These are phyloP conservation scores for Fistulifera pelliculosa DNA, from an alignment of 108 stramenopile genomes.

Conservation along the genomic window DNA sequence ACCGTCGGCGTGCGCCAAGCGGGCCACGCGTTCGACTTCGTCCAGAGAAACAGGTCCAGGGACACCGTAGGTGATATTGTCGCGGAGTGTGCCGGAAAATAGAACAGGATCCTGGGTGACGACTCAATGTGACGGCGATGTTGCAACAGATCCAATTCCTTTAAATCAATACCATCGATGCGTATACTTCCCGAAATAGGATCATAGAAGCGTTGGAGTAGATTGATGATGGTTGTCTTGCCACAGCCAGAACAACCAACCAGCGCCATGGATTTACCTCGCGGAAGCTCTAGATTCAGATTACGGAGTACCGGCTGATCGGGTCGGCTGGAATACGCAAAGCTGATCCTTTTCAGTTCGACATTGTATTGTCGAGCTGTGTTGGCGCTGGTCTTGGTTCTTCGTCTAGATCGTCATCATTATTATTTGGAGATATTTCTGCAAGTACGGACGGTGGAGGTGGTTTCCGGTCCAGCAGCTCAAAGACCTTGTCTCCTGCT, in stretches of 20 bases:
- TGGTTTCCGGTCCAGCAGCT: slow-evolving; percentile 60
- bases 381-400: neutral
- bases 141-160: slow-evolving; percentile 49
- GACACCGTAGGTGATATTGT: slow-evolving; percentile 89
- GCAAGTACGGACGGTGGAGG: slow-evolving; percentile 30
- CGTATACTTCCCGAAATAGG: slow-evolving; percentile 63
- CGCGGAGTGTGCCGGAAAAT: slow-evolving; percentile 80
- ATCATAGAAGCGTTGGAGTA: slow-evolving; percentile 93
- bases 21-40: slow-evolving; percentile 77
- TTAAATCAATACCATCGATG: slow-evolving; percentile 77
- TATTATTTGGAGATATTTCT: neutral
- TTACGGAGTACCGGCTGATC: slow-evolving; percentile 53
- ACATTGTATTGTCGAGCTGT: slow-evolving; percentile 1
- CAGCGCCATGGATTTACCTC: slow-evolving; percentile 85
- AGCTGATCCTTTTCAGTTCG: slow-evolving; percentile 56
- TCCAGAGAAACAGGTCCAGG: slow-evolving; percentile 35
- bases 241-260: slow-evolving; percentile 89
- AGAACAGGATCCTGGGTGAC: slow-evolving; percentile 90
- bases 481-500: slow-evolving; percentile 92
- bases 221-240: slow-evolving; percentile 53
- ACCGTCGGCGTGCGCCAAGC: slow-evolving; percentile 83
- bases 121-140: slow-evolving; percentile 57
- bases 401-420: neutral
- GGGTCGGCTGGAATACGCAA: slow-evolving; percentile 90
- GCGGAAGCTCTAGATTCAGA: slow-evolving; percentile 54